phyloP scores from a whole-genome alignment of 805 yeast genomes.

The Lipomyces starkeyi region DNA sequence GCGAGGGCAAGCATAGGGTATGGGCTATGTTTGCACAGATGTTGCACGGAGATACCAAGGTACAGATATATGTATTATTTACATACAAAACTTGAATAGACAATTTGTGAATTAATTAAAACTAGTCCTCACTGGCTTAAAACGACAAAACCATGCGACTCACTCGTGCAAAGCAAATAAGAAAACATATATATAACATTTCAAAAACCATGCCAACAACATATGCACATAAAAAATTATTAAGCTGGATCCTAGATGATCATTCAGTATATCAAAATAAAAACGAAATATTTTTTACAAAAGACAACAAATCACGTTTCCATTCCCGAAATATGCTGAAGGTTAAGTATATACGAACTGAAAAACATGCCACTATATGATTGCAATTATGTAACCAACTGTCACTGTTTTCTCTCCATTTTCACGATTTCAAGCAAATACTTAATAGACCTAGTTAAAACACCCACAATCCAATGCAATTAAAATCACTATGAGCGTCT shows the following conservation, averaged over 20 bases:
- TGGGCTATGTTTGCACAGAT: no score
- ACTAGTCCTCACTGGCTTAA: background rate
- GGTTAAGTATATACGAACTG: background rate
- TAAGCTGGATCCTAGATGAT: background rate
- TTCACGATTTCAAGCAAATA: background rate
- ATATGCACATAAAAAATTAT: background rate
- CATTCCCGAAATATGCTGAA: constrained; percentile 1
- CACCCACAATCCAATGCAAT: background rate
- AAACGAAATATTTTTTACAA: background rate
- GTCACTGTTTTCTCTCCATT: background rate
- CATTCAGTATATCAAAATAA: background rate
- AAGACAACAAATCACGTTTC: background rate
- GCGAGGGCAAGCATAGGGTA: no score
- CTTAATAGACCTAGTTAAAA: background rate
- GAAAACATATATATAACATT: background rate
- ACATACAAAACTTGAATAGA: no score
- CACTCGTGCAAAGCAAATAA: background rate
- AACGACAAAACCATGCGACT: background rate
- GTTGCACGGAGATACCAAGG: no score
- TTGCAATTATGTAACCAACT: background rate
- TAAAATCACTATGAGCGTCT: constrained; percentile 17
- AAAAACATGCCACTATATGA: background rate
- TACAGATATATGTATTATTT: no score
- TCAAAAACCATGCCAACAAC: background rate
- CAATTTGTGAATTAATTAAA: background rate